These are phyloP conservation scores for Physcomitrium patens DNA, from an alignment of 225 moss, liverwort and hornwort species.

Conservation along the genomic window DNA sequence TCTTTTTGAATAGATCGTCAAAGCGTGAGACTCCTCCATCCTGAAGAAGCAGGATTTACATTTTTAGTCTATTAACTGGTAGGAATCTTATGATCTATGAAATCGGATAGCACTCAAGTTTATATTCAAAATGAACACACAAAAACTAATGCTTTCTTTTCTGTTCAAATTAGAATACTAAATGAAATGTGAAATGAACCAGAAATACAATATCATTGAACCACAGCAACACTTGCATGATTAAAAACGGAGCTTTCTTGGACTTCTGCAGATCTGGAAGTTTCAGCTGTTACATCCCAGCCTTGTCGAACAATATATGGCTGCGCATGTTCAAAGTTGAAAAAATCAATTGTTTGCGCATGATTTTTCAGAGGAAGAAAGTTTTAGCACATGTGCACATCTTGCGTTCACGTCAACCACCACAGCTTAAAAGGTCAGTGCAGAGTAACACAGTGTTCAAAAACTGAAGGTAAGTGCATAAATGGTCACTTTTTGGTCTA, in stretches of 20 bases:
- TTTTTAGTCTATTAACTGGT: conserved; percentile 21
- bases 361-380: background rate
- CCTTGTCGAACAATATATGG: conserved; percentile 64
- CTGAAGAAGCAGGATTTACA: conserved; percentile 42
- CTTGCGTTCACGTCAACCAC: conserved; percentile 1
- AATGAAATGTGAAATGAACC: conserved; percentile 22
- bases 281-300: conserved; percentile 54
- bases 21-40: conserved; percentile 64
- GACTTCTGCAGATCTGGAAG: conserved; percentile 46
- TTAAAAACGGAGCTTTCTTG: conserved; percentile 58
- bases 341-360: background rate
- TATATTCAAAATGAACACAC: conserved; percentile 18
- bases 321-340: conserved; percentile 41
- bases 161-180: background rate
- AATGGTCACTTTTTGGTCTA: background rate
- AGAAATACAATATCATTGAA: conserved; percentile 27
- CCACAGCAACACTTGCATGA: conserved; percentile 40
- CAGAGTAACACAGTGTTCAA: conserved; percentile 1
- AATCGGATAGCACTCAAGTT: conserved; percentile 21
- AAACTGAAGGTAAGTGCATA: background rate
- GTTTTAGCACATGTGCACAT: background rate
- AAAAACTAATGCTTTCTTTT: background rate
- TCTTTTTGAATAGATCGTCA: conserved; percentile 71
- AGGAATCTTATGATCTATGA: conserved; percentile 6
- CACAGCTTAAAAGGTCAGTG: conserved; percentile 7